Evolutionary conservation across 2,329 filamentous ascomycete species (phyloP).

Genomic region (Aureobasidium lini): DNA sequence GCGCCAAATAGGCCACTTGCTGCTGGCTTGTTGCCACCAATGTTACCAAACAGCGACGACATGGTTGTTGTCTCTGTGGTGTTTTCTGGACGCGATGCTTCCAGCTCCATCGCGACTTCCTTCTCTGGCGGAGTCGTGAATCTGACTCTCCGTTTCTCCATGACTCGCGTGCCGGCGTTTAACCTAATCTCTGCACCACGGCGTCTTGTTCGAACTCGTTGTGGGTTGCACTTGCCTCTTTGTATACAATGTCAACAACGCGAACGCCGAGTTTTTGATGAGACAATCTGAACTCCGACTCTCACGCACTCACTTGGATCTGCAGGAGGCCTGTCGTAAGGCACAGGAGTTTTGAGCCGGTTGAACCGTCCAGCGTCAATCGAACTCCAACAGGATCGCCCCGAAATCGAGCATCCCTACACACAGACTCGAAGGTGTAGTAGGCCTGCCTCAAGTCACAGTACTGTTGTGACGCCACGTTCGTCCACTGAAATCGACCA

Average conservation of each 20-base stretch:
- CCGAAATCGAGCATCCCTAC: too few species aligned
- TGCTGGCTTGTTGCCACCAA: slow-evolving; percentile 10
- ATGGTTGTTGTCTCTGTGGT: background rate
- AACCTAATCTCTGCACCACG: background rate
- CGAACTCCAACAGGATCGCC: too few species aligned
- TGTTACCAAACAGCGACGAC: slow-evolving; percentile 13
- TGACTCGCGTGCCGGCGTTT: background rate
- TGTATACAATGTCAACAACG: background rate
- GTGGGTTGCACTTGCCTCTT: background rate
- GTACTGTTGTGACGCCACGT: too few species aligned
- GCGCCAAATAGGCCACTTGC: slow-evolving; percentile 6
- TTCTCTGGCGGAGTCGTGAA: background rate
- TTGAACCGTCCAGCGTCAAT: too few species aligned
- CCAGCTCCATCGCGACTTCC: background rate
- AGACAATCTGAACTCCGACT: too few species aligned
- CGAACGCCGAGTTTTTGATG: too few species aligned
- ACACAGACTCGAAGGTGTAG: too few species aligned
- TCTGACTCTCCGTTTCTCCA: background rate
- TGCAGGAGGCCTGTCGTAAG: too few species aligned
- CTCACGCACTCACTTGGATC: too few species aligned
- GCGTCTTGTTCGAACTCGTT: background rate
- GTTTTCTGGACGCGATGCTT: background rate
- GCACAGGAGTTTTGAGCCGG: too few species aligned
- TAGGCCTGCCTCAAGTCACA: too few species aligned
- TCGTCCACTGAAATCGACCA: too few species aligned